These are phyloP conservation scores for Epichloe sibirici DNA, from an alignment of 2,329 filamentous ascomycete species.

Conservation along the genomic window DNA sequence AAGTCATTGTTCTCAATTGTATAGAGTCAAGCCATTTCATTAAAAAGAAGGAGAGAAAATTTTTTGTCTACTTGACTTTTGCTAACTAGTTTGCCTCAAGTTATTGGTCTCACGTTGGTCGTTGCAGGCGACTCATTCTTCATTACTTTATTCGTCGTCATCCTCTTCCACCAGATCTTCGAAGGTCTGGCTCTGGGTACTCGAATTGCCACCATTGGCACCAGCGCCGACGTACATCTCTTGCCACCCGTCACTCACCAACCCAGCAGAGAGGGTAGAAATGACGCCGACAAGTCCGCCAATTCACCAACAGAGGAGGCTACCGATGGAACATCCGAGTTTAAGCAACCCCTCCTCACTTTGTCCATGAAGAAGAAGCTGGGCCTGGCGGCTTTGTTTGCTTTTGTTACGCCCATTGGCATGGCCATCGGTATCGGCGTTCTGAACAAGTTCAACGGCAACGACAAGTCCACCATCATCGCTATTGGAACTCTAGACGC, in stretches of 20 bases:
- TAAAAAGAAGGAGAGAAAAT: neutral
- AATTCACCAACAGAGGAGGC: constrained; percentile 12
- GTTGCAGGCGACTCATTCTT: constrained; percentile 45
- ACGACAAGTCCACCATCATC: constrained; percentile 53
- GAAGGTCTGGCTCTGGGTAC: constrained; percentile 64
- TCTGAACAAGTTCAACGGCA: constrained; percentile 59
- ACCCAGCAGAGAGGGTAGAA: neutral
- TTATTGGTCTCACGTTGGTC: constrained; percentile 53
- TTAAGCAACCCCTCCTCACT: constrained; percentile 8
- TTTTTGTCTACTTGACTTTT: neutral
- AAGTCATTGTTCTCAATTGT: constrained; percentile 15
- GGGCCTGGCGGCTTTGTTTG: constrained; percentile 50
- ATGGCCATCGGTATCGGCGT: constrained; percentile 74
- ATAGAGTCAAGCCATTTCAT: neutral
- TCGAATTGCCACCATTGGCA: constrained; percentile 50
- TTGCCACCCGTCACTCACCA: constrained; percentile 11
- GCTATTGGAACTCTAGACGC: constrained; percentile 65
- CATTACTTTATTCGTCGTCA: constrained; percentile 49
- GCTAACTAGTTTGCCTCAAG: constrained; percentile 18
- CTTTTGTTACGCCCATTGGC: constrained; percentile 61
- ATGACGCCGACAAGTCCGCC: constrained; percentile 16
- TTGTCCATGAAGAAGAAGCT: constrained; percentile 39
- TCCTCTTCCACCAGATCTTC: constrained; percentile 69
- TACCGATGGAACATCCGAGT: constrained; percentile 5
- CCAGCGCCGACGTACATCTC: constrained; percentile 9